A percentile compares a stretch with the other conserved stretches of the same genome.
Evolutionary conservation across 305 asterid genomes (phyloP).

Genomic region (Fraxinus platypoda): DNA sequence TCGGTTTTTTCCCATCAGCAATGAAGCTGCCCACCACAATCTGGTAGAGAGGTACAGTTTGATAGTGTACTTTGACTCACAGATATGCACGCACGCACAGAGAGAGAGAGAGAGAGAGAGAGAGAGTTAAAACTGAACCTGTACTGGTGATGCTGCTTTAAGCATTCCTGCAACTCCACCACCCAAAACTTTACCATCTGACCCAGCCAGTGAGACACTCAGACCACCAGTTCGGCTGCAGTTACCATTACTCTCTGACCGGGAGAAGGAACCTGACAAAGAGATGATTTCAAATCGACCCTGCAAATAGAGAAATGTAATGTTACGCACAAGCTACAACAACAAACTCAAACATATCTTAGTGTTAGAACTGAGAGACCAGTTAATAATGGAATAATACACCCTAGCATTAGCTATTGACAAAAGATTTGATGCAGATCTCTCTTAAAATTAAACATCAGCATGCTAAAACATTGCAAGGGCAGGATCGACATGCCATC

Average conservation of each 20-base stretch:
- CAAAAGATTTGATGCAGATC: background rate
- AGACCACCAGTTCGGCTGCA: constrained; percentile 47
- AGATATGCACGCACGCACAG: background rate
- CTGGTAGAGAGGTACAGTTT: constrained; percentile 33
- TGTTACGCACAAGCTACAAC: constrained; percentile 8
- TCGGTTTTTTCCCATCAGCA: constrained; percentile 68
- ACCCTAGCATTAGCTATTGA: background rate
- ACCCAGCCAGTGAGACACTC: constrained; percentile 75
- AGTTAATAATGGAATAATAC: background rate
- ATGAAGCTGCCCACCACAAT: constrained; percentile 87
- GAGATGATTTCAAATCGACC: constrained; percentile 85
- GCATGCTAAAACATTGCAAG: background rate
- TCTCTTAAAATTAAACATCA: background rate
- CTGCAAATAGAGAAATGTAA: constrained; percentile 41
- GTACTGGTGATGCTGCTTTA: constrained; percentile 78
- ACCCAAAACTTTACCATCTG: constrained; percentile 81
- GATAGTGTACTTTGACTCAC: background rate
- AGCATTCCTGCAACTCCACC: constrained; percentile 87
- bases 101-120: no score
- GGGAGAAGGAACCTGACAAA: constrained; percentile 70
- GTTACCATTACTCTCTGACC: constrained; percentile 52
- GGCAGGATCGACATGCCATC: background rate
- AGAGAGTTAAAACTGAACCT: constrained; percentile 40
- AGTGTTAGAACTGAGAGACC: background rate
- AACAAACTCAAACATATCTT: background rate